A percentile compares a stretch with the other conserved stretches of the same genome.
These are phyloP conservation scores for Podospora pseudopauciseta DNA, from an alignment of 495 filamentous ascomycete genomes.

Conservation along the genomic window DNA sequence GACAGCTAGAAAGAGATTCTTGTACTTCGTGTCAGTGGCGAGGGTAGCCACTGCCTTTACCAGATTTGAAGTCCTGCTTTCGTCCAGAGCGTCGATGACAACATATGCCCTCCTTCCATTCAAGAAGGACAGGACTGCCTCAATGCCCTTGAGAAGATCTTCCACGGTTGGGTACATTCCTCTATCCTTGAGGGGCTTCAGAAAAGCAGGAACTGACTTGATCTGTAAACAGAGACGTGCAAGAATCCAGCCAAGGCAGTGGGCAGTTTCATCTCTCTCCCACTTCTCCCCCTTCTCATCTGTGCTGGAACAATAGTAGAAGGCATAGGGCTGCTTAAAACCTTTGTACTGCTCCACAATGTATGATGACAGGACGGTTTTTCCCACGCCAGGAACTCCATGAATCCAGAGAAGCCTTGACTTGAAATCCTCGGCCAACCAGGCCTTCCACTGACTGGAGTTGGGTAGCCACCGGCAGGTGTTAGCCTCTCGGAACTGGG, in stretches of 20 bases:
- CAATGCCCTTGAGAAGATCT: constrained; percentile 18
- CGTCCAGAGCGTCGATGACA: constrained; percentile 36
- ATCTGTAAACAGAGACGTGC: constrained; percentile 33
- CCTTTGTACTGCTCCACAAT: constrained; percentile 25
- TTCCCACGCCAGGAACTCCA: constrained; percentile 41
- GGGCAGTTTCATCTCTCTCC: constrained; percentile 29
- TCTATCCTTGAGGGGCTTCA: constrained; percentile 1
- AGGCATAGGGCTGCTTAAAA: constrained; percentile 21
- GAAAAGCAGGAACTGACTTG: constrained; percentile 21
- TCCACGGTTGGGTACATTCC: constrained; percentile 6
- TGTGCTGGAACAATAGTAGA: constrained; percentile 39
- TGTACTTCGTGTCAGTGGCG: constrained; percentile 28
- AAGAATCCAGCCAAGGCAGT: constrained; percentile 30
- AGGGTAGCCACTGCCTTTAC: constrained; percentile 24
- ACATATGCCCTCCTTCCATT: constrained; percentile 22
- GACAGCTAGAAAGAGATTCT: constrained; percentile 36
- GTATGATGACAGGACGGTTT: constrained; percentile 36
- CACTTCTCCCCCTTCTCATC: constrained; percentile 16
- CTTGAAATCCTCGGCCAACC: constrained; percentile 14
- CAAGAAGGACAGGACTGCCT: constrained; percentile 7
- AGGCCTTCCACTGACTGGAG: constrained; percentile 18
- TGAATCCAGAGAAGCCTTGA: constrained; percentile 33
- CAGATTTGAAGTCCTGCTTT: constrained; percentile 25
- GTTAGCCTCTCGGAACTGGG: constrained; percentile 8
- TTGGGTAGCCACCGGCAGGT: constrained; percentile 29